These are phyloP conservation scores for Endogone sp. DNA, from an alignment of 192 early-diverging fungal genomes.

Conservation along the genomic window DNA sequence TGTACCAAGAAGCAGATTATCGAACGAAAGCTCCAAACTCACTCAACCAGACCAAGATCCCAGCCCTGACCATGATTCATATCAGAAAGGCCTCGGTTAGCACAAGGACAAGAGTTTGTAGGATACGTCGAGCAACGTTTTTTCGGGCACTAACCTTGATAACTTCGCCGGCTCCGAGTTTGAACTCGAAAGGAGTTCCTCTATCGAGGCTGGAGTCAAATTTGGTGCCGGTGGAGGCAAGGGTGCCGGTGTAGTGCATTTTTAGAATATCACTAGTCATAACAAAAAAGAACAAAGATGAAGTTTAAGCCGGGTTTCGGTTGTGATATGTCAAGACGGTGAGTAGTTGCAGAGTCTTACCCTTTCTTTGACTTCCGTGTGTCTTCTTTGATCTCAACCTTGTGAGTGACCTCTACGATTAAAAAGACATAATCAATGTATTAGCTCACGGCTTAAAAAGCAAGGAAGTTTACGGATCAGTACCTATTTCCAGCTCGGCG, in stretches of 20 bases:
- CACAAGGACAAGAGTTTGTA: too few relatives aligned
- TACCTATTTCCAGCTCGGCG: too few relatives aligned
- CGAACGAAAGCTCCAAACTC: too few relatives aligned
- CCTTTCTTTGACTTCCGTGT: conserved; percentile 35
- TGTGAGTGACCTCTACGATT: conserved; percentile 41
- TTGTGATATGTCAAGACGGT: background rate
- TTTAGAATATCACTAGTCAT: conserved; percentile 51
- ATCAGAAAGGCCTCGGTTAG: too few relatives aligned
- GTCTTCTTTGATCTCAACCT: conserved; percentile 47
- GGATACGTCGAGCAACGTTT: too few relatives aligned
- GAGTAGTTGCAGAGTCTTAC: conserved; percentile 17
- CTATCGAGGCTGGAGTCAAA: conserved; percentile 74
- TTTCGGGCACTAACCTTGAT: conserved; percentile 58
- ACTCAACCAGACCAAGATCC: conserved; percentile 66
- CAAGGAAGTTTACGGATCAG: too few relatives aligned
- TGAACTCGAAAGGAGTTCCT: conserved; percentile 64
- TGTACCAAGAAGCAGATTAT: too few relatives aligned
- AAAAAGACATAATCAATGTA: too few relatives aligned
- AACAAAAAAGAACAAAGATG: too few relatives aligned
- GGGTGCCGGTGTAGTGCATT: conserved; percentile 76
- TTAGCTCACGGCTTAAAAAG: too few relatives aligned
- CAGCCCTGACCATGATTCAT: conserved; percentile 39
- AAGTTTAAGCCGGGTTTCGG: too few relatives aligned
- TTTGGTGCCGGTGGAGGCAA: conserved; percentile 57
- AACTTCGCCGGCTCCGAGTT: conserved; percentile 62